phyloP scores from a whole-genome alignment of 345 rosid genomes.

The Firmiana major region DNA sequence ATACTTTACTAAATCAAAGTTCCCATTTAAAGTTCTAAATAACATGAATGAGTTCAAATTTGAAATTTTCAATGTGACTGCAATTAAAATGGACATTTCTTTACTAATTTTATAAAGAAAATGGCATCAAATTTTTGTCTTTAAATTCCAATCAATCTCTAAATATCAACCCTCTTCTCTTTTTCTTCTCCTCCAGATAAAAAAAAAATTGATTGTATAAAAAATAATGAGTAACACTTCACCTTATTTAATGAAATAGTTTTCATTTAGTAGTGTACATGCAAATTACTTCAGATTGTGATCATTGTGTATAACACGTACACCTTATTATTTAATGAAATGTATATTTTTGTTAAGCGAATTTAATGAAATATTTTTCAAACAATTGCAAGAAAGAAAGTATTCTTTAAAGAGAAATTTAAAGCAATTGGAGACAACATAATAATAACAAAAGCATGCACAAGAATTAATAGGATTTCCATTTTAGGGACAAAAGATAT shows the following conservation, averaged over 20 bases:
- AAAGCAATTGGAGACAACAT: not conserved
- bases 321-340: not conserved
- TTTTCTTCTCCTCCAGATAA: not conserved
- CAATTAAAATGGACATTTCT: too few species aligned
- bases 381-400: not conserved
- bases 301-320: not conserved
- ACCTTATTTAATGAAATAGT: too few species aligned
- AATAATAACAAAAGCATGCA: constrained; percentile 1
- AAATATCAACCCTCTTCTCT: not conserved
- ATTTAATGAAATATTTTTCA: not conserved
- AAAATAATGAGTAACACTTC: not conserved
- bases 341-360: too few species aligned
- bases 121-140: not conserved
- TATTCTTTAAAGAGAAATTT: not conserved
- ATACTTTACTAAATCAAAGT: not conserved
- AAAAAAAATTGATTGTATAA: not conserved
- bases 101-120: not conserved
- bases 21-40: not conserved
- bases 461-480: not conserved
- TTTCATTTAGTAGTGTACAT: too few species aligned
- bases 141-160: not conserved
- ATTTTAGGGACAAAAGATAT: constrained; percentile 5
- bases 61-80: too few species aligned
- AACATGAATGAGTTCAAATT: too few species aligned
- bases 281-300: not conserved